Evolutionary conservation across 2,329 filamentous ascomycete genomes (phyloP), one percentile per base, ranked within the genome.

Genomic region (Neobulgaria alba): DNA sequence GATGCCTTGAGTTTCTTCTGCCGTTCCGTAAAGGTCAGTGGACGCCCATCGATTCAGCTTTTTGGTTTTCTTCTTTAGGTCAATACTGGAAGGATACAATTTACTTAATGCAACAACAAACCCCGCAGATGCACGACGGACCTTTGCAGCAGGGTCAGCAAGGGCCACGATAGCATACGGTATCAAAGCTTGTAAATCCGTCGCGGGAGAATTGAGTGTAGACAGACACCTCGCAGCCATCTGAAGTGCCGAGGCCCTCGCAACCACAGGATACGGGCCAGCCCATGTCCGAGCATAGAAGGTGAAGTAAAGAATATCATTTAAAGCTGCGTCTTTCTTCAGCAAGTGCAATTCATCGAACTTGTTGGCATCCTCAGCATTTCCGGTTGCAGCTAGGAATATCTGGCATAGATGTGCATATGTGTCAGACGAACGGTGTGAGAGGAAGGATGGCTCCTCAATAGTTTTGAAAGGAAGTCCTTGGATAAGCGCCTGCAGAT

Each of bases 91-190:
- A 36, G 61, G 63, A 52, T 77, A 77, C 3, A 70, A 57, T 7
- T 61, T 60, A 10, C 71, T 67, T 10, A 89, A 55, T 3, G 73
- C 67, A 18, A 74, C 63, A 21, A 86, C 59, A 21, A 89, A 68
- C 38, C 81, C 74, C 16, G 81, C 79, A 15, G 88, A 84, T 37
- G 85, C 79, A 47, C 79, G 77, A 33, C 89, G 82, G 31, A 95
- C 82, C 47, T 78, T 77, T 47, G 81, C 79, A 1, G 85, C 85
- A 4, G 78, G 65, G 59, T 96, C 90, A 17, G 77, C 71, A 14
- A 96, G 72, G 16, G 83, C 84, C 29, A 74, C 69, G 33, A 95
- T 65, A 21, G 82, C 68, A 62, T 94, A 95, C 2, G 90, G 90
- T n/a, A 95, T 58, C 14, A 95, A 60, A 9, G 77, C 75, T 58